Evolutionary conservation across 1,139 yeast genomes (phyloP), one percentile per base, ranked within the genome.

Genomic region (Pneumocystis wakefieldiae): DNA sequence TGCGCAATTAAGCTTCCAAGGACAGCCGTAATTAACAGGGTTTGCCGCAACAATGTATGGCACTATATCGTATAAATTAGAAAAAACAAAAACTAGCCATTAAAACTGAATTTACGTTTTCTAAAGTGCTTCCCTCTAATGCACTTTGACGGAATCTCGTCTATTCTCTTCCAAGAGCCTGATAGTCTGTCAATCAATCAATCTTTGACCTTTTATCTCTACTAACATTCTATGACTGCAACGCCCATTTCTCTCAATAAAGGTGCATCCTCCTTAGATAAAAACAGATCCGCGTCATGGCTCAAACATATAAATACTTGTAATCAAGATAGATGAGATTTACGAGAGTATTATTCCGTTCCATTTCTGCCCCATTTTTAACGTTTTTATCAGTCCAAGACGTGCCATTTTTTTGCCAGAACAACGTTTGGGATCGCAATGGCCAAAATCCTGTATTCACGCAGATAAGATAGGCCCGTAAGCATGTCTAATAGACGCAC

Each of bases 391-490:
- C 39, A 89, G 75, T 0, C 98, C 98, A 48, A 92, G 74, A 64
- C 98, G 78, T 72, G 89, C 96, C 53, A 92, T 78, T 73, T 91
- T 92, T 76, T 92, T 92, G 32, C 98, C 99, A 68, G 95, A 86
- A 72, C 99, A 92, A 72, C 97, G 80, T 73, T 94, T 94, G 2
- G 99, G 99, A 74, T 92, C 98, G 76, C 99, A 92, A 73, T 92
- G 99, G 70, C 91, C 96, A 72, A 94, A 92, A 74, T 92, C 82
- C 97, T 73, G 63, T 64, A 62, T 66, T 41, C 62, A 64, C 29
- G 59, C 59, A 37, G 57, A 62, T 29, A 66, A 41, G 28, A 7
- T 59, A 37, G 8, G 19, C 38, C 3, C 6, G 17, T 17, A 36
- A 35, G 0, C 12, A 4, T 29, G 1, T 24, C 14, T 14, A 8